Evolutionary conservation across 306 rosid genomes (phyloP), one percentile per base, ranked within the genome.

Genomic region (Pachyrhizus erosus): DNA sequence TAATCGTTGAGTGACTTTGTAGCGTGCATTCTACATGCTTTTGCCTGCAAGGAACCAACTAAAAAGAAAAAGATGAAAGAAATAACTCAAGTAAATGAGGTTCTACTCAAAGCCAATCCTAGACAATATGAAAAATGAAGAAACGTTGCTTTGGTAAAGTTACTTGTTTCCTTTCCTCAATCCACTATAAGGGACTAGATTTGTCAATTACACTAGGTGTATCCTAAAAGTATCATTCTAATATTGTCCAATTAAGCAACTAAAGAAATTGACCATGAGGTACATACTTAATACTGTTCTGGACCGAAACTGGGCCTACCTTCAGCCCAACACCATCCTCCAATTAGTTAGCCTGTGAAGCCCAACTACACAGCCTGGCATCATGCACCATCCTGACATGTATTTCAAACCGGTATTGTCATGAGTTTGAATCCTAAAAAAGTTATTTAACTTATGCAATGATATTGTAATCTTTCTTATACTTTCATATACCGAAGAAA

Each of bases 1-100:
- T 37, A 72, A 81, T 81, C 37, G 75, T 73, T 77, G 58, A 45
- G 49, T 78, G 37, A 52, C 80, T 81, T 54, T 33, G 55, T 70
- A 12, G 23, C 70, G 78, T 73, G 84, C 78, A 82, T 34, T 73
- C 52, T 46, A n/a, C 81, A 82, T 46, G 83, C 72, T 81, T 77
- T 64, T 62, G 76, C 77, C 82, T 68, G 60, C 70, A 55, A 78
- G 84, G 69, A 82, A 77, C 61, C 49, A 48, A 65, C 75, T 58
- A 24, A 42, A 64, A 49, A 65, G 49, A 26, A 31, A 83, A 18
- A 21, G 55, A 14, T 5, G 0, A 42, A 70, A 42, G 18, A 60
- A 71, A 31, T 1, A 76, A 70, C 33, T 61, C 12, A 70, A 70
- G 24, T n/a, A 60, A n/a, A 39, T 66, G 52, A 73, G 77, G 42